Evolutionary conservation across 2,329 filamentous ascomycete genomes (phyloP), one percentile per base, ranked within the genome.

Genomic region (Fusarium sacchari): DNA sequence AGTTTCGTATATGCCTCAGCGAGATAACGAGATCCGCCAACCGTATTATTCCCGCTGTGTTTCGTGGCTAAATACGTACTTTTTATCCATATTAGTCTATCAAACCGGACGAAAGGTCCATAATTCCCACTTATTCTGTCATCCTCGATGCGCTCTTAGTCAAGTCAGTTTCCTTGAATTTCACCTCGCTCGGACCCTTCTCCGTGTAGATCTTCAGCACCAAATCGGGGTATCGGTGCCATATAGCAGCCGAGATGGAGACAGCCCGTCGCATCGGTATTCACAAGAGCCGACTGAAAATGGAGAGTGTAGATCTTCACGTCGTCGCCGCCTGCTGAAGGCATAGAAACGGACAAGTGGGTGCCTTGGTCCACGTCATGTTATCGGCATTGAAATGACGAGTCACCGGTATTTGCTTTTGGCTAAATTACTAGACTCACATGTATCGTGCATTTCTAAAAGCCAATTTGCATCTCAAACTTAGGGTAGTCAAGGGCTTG

Each of bases 41-140:
- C n/a, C 22, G 30, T 12, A 13, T 11, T 34, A 34, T 15, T 24
- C 30, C 30, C 47, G 17, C 3, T 20, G 8, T 1, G 2, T 15
- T 20, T 20, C 18, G 13, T 11, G 0, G 20, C 17, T 11, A 8
- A 34, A 52, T 34, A 52, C n/a, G n/a, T 34, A 34, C 3, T 11
- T 13, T 8, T 34, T 12, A 32, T 2, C 13, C 3, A 14, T 24
- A 20, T 20, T 14, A 24, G 30, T 7, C 30, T 1, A 9, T 20
- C 2, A 11, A 36, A 26, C 0, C 0, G 1, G 13, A 5, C 3
- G 18, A 13, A 3, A 9, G 18, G 13, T 26, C 47, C 49, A 26
- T 22, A 37, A 22, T 28, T 53, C 2, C 18, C n/a, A 37, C 24
- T 36, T 22, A 17, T 36, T 22, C 10, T 53, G 32, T 53, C 32